These are phyloP conservation scores for Aureobasidium sp. DNA, from an alignment of 2,329 filamentous ascomycete genomes.

Conservation along the genomic window DNA sequence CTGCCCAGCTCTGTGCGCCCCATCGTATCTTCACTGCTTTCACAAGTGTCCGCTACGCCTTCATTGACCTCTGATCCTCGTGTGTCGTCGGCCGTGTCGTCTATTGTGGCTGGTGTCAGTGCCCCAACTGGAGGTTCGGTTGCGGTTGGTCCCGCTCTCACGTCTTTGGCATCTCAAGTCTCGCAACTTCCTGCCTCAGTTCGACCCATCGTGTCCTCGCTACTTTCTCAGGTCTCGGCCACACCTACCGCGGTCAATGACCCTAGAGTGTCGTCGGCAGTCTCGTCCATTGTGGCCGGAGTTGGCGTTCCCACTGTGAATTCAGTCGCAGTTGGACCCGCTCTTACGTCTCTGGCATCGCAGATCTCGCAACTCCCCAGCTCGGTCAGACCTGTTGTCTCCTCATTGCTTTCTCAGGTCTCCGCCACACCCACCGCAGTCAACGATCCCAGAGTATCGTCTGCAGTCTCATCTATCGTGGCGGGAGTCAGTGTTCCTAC, in stretches of 20 bases:
- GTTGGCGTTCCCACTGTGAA: neutral
- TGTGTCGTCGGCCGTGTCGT: neutral
- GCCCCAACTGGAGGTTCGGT: neutral
- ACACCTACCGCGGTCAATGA: neutral
- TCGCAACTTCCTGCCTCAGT: neutral
- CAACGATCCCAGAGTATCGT: neutral
- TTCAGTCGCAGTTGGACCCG: neutral
- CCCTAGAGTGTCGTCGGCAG: neutral
- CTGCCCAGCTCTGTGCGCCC: no score
- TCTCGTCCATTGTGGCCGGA: neutral
- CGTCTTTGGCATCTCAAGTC: neutral
- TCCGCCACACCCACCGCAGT: neutral
- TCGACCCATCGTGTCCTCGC: neutral
- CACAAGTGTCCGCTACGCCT: no score
- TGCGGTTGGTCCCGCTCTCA: neutral
- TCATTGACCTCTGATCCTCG: no score
- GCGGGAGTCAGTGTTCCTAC: neutral
- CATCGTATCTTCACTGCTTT: no score
- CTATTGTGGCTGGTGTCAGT: neutral
- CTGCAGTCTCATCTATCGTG: neutral
- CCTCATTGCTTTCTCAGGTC: neutral
- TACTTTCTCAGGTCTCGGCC: neutral
- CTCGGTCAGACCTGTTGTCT: neutral
- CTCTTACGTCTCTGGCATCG: neutral
- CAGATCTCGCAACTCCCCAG: neutral